Percentiles rank a stretch among this genome's conserved stretches.
Conservation (phyloP, 192 early-diverging fungal species). For the Diversispora eburnea region DNA sequence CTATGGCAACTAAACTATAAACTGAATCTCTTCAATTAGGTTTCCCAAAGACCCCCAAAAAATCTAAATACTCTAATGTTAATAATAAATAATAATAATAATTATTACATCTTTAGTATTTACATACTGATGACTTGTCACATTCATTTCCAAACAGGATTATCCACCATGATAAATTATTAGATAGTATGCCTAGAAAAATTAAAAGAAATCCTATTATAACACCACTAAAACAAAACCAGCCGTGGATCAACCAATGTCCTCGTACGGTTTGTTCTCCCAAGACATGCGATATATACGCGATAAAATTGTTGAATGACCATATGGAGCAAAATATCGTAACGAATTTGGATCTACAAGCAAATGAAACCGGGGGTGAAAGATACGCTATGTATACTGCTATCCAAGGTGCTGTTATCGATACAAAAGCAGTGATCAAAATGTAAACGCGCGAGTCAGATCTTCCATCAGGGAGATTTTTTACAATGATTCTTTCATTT, state of each 20-base stretch:
- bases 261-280: not conserved
- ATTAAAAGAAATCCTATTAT: not conserved
- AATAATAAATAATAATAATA: no score
- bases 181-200: not conserved
- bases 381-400: not conserved
- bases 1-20: no score
- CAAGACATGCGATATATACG: not conserved
- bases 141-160: not conserved
- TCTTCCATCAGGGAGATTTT: not conserved
- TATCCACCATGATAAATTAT: not conserved
- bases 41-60: no score
- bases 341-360: not conserved
- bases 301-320: slow-evolving; percentile 13
- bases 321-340: not conserved
- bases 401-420: not conserved
- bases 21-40: no score
- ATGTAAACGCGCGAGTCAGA: not conserved
- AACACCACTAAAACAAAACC: not conserved
- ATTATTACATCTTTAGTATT: no score
- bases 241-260: not conserved
- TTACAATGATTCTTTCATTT: not conserved
- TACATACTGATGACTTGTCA: no score
- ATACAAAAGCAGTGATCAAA: not conserved
- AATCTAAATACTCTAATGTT: no score
- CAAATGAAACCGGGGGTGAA: not conserved